Conservation (phyloP, 2,329 filamentous ascomycete species). For the Neocucurbitaria cava region DNA sequence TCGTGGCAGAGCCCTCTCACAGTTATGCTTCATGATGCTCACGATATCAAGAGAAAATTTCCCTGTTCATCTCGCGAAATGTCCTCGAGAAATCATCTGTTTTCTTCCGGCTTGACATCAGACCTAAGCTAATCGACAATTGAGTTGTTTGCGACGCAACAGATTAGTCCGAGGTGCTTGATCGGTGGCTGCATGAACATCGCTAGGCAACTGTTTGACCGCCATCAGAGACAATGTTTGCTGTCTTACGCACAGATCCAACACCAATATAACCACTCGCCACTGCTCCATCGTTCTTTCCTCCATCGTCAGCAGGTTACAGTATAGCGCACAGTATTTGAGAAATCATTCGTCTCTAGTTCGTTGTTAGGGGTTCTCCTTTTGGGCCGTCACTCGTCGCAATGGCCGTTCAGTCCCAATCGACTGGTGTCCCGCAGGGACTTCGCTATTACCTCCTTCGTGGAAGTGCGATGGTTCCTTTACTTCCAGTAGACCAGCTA, state of each 20-base stretch:
- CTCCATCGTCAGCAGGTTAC: neutral
- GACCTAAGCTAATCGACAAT: neutral
- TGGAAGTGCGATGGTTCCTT: slow-evolving; percentile 44
- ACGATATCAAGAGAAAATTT: neutral
- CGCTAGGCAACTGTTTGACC: slow-evolving; percentile 6
- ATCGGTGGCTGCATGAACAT: neutral
- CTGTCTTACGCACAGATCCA: slow-evolving; percentile 15
- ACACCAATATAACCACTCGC: slow-evolving; percentile 2
- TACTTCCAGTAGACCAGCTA: slow-evolving; percentile 54
- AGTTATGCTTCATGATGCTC: neutral
- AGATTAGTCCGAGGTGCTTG: neutral
- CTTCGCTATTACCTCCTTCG: slow-evolving; percentile 51
- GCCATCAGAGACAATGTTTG: slow-evolving; percentile 12
- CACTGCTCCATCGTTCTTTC: neutral
- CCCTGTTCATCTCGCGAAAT: neutral
- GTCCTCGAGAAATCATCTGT: neutral
- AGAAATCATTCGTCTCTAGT: too few relatives aligned
- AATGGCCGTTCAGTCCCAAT: slow-evolving; percentile 10
- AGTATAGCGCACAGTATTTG: neutral
- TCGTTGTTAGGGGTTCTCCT: too few relatives aligned
- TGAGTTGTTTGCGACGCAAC: neutral
- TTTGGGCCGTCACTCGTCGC: neutral
- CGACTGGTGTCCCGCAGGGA: slow-evolving; percentile 15
- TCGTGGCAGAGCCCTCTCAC: neutral
- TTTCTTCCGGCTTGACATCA: neutral